phyloP scores from a whole-genome alignment of 495 filamentous ascomycete genomes.

The Aspergillus mulundensis region DNA sequence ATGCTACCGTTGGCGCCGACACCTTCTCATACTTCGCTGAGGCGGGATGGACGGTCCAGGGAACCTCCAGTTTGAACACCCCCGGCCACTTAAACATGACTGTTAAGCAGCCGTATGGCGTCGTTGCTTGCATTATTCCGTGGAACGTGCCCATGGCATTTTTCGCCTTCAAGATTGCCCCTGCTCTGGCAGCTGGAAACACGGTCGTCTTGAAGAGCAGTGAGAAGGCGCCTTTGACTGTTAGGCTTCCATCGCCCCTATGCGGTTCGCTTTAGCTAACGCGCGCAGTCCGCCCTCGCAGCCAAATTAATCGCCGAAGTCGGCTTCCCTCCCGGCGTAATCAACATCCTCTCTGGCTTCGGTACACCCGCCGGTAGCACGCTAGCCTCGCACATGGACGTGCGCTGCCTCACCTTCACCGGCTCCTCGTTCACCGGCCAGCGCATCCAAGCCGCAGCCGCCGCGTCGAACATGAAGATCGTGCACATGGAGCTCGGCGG shows the following conservation, averaged over 20 bases:
- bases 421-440: conserved; percentile 77
- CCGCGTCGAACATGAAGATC: conserved; percentile 80
- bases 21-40: conserved; percentile 26
- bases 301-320: conserved; percentile 66
- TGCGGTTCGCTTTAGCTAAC: neutral
- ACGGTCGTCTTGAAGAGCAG: conserved; percentile 54
- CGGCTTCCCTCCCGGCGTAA: conserved; percentile 51
- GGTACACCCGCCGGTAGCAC: conserved; percentile 48
- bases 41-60: conserved; percentile 30
- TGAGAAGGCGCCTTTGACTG: conserved; percentile 54
- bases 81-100: conserved; percentile 50
- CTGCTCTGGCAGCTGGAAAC: conserved; percentile 54
- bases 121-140: conserved; percentile 31
- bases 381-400: conserved; percentile 48
- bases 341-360: conserved; percentile 53
- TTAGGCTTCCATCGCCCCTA: conserved; percentile 9
- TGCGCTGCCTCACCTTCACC: conserved; percentile 92
- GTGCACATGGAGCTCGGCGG: conserved; percentile 92
- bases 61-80: conserved; percentile 56
- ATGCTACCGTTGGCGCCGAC: conserved; percentile 18
- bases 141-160: conserved; percentile 31
- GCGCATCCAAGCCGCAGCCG: conserved; percentile 83
- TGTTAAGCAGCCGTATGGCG: conserved; percentile 30
- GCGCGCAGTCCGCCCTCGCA: conserved; percentile 56
- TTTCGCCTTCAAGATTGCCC: conserved; percentile 48